A percentile compares a stretch with the other conserved stretches of the same genome.
These are phyloP conservation scores for Bruguiera parviflora DNA, from an alignment of 345 rosid species.

Conservation along the genomic window DNA sequence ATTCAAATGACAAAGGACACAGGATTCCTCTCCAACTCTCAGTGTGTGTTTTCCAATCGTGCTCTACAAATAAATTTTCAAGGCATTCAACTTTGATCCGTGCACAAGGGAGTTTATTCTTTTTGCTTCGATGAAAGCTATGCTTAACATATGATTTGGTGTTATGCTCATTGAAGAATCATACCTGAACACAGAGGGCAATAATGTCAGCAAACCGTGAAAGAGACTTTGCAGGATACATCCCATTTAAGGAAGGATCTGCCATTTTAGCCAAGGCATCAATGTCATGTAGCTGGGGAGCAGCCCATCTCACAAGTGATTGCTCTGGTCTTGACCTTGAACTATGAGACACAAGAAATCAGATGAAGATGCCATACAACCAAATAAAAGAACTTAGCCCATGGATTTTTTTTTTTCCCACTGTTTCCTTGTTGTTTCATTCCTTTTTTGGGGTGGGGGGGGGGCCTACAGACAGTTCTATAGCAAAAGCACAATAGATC, in stretches of 20 bases:
- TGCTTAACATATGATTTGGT: too few relatives aligned
- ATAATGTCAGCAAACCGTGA: conserved; percentile 98
- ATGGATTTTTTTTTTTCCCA: too few relatives aligned
- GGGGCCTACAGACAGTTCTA: too few relatives aligned
- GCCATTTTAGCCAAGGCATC: conserved; percentile 98
- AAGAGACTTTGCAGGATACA: conserved; percentile 96
- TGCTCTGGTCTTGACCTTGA: conserved; percentile 90
- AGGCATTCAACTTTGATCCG: too few relatives aligned
- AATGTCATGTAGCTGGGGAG: conserved; percentile 95
- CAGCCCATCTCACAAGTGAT: conserved; percentile 98
- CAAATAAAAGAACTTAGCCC: neutral
- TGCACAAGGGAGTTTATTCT: too few relatives aligned
- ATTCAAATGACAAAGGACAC: too few relatives aligned
- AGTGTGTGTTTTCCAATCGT: too few relatives aligned
- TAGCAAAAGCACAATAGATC: neutral
- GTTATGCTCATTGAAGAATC: neutral
- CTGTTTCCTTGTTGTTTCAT: too few relatives aligned
- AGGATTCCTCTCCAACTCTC: too few relatives aligned
- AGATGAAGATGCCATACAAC: neutral
- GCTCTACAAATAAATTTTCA: too few relatives aligned
- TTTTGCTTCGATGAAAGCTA: neutral
- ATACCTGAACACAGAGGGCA: conserved; percentile 97
- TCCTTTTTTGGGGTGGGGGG: too few relatives aligned
- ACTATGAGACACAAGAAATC: conserved; percentile 32
- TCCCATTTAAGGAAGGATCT: conserved; percentile 87